Evolutionary conservation across 2,329 filamentous ascomycete species (phyloP).

Genomic region (Alternaria novae-zelandiae): DNA sequence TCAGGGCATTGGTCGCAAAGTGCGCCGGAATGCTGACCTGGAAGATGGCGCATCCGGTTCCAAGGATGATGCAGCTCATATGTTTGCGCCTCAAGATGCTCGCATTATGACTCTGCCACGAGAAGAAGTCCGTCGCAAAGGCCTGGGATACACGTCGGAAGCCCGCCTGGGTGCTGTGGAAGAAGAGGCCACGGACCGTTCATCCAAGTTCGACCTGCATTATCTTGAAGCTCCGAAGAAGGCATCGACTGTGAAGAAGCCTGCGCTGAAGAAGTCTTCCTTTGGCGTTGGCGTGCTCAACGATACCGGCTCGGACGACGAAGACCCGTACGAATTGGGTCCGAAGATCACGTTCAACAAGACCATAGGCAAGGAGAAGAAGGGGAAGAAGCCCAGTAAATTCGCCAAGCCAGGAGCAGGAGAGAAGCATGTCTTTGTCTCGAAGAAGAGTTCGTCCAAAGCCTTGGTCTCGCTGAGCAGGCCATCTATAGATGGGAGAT

Average conservation of each 20-base stretch:
- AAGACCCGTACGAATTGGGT: slow-evolving; percentile 91
- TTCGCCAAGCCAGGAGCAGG: slow-evolving; percentile 69
- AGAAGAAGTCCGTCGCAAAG: slow-evolving; percentile 71
- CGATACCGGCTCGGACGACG: slow-evolving; percentile 92
- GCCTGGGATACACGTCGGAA: slow-evolving; percentile 71
- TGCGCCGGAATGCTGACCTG: slow-evolving; percentile 75
- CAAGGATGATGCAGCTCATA: slow-evolving; percentile 58
- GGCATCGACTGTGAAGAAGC: slow-evolving; percentile 40
- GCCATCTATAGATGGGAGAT: slow-evolving; percentile 81
- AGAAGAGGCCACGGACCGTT: slow-evolving; percentile 26
- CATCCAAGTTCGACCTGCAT: slow-evolving; percentile 24
- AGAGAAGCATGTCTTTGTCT: slow-evolving; percentile 75
- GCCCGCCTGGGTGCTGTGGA: slow-evolving; percentile 54
- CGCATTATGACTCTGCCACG: slow-evolving; percentile 69
- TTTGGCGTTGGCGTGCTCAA: slow-evolving; percentile 91
- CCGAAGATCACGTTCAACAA: slow-evolving; percentile 88
- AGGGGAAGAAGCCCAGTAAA: slow-evolving; percentile 62
- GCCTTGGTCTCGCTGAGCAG: slow-evolving; percentile 56
- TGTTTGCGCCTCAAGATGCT: slow-evolving; percentile 86
- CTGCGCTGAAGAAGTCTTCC: slow-evolving; percentile 67
- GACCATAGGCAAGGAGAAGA: slow-evolving; percentile 81
- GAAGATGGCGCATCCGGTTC: slow-evolving; percentile 55
- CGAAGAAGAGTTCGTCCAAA: slow-evolving; percentile 64
- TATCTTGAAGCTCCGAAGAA: slow-evolving; percentile 33
- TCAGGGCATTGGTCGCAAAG: slow-evolving; percentile 88